phyloP scores from a whole-genome alignment of 2,329 filamentous ascomycete species.

The Sarocladium oryzae region DNA sequence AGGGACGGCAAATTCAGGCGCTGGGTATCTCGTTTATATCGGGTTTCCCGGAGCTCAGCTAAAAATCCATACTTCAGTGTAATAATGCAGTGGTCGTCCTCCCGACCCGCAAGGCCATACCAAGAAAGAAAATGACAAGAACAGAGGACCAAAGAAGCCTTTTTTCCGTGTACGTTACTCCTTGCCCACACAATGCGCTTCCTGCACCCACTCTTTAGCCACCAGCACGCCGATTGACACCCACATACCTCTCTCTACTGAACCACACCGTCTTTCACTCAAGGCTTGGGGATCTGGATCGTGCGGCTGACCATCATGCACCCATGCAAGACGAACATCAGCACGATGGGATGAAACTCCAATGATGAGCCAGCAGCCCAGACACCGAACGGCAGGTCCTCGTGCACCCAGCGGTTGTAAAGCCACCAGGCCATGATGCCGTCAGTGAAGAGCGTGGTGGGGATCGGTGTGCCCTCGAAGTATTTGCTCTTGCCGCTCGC shows the following conservation, averaged over 20 bases:
- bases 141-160: not conserved
- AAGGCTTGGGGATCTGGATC: conserved; percentile 88
- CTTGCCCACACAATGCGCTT: not conserved
- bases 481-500: conserved; percentile 85
- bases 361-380: conserved; percentile 59
- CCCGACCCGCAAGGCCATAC: not conserved
- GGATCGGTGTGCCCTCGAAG: conserved; percentile 96
- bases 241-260: not conserved
- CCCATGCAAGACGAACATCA: conserved; percentile 80
- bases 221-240: not conserved
- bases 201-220: too few relatives aligned
- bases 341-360: conserved; percentile 78
- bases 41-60: not conserved
- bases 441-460: conserved; percentile 77
- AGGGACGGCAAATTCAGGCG: not conserved
- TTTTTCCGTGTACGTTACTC: conserved; percentile 4
- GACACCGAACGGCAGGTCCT: conserved; percentile 70
- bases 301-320: conserved; percentile 94
- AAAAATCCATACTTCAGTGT: not conserved
- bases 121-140: not conserved
- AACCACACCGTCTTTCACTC: too few relatives aligned
- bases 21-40: conserved; percentile 5
- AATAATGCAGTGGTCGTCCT: not conserved
- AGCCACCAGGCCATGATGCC: conserved; percentile 87
- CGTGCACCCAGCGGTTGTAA: conserved; percentile 69